These are phyloP conservation scores for Serendipita sp. DNA, from an alignment of 768 basidiomycete genomes.

Conservation along the genomic window DNA sequence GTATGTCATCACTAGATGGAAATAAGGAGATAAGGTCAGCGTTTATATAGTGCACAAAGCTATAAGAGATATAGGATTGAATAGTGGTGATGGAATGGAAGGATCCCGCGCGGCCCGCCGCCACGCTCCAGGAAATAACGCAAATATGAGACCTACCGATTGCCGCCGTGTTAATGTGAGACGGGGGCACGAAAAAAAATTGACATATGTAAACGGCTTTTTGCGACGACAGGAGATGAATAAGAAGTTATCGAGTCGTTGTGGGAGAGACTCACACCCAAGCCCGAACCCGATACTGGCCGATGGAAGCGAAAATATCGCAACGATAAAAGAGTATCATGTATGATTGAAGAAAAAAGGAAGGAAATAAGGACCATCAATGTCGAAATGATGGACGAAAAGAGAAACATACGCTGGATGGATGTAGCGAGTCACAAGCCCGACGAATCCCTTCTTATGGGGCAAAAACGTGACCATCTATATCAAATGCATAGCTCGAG, in stretches of 20 bases:
- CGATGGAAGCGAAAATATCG: not conserved
- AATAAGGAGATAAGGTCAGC: not conserved
- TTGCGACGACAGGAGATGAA: too few relatives aligned
- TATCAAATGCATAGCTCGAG: not conserved
- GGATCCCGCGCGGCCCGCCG: too few relatives aligned
- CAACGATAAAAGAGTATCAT: too few relatives aligned
- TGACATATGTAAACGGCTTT: too few relatives aligned
- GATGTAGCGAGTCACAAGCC: not conserved
- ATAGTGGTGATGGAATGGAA: too few relatives aligned
- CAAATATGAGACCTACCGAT: not conserved
- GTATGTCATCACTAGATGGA: not conserved
- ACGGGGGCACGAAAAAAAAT: not conserved
- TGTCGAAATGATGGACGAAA: not conserved
- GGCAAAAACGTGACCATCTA: not conserved
- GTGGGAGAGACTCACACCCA: not conserved
- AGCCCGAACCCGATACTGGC: constrained; percentile 1
- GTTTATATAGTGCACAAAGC: too few relatives aligned
- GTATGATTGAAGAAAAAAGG: too few relatives aligned
- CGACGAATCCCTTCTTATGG: constrained; percentile 5
- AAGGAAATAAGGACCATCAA: too few relatives aligned
- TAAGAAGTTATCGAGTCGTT: too few relatives aligned
- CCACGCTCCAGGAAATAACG: too few relatives aligned
- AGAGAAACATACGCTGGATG: constrained; percentile 1
- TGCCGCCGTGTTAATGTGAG: constrained; percentile 3
- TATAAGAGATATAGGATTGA: too few relatives aligned